Conservation (phyloP, 208 protist species). For the Leishmania guyanensis region DNA sequence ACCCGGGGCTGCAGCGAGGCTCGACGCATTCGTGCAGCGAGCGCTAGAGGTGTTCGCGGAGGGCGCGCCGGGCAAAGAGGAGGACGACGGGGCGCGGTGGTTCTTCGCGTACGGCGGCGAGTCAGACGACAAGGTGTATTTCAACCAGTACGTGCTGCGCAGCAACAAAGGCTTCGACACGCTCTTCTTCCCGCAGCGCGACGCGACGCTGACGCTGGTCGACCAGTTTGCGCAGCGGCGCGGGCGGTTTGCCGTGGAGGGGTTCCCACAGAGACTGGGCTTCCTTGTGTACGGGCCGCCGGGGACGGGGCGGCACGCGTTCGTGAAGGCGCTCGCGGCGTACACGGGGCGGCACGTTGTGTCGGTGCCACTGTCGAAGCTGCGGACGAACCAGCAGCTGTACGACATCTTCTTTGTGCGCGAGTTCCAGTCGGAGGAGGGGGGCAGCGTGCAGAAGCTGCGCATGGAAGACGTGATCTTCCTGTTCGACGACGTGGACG, state of each 20-base stretch:
- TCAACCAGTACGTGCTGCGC: conserved; percentile 75
- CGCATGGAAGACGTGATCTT: conserved; percentile 84
- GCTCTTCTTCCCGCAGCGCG: conserved; percentile 84
- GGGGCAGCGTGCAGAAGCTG: conserved; percentile 30
- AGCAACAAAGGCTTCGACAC: conserved; percentile 85
- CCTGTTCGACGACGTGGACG: conserved; percentile 85
- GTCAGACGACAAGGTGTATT: conserved; percentile 29
- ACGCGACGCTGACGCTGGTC: conserved; percentile 67
- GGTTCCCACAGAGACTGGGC: conserved; percentile 93
- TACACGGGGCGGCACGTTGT: conserved; percentile 96
- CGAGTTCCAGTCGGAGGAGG: conserved; percentile 52
- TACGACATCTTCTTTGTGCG: conserved; percentile 88
- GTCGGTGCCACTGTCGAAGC: conserved; percentile 63
- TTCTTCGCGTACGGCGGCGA: conserved; percentile 25
- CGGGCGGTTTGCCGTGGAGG: conserved; percentile 81
- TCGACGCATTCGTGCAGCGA: not conserved
- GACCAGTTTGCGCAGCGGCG: conserved; percentile 76
- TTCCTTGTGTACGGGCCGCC: conserved; percentile 98
- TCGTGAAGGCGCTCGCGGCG: conserved; percentile 98
- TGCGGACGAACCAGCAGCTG: conserved; percentile 89
- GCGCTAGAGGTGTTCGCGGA: conserved; percentile 29
- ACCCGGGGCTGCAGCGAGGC: not conserved
- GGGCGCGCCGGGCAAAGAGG: conserved; percentile 3
- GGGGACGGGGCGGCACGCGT: conserved; percentile 97
- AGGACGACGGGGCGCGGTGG: conserved; percentile 8